Percentiles rank a stretch among this genome's conserved stretches.
These are phyloP conservation scores for Cytospora piceae DNA, from an alignment of 2,329 filamentous ascomycete genomes.

Conservation along the genomic window DNA sequence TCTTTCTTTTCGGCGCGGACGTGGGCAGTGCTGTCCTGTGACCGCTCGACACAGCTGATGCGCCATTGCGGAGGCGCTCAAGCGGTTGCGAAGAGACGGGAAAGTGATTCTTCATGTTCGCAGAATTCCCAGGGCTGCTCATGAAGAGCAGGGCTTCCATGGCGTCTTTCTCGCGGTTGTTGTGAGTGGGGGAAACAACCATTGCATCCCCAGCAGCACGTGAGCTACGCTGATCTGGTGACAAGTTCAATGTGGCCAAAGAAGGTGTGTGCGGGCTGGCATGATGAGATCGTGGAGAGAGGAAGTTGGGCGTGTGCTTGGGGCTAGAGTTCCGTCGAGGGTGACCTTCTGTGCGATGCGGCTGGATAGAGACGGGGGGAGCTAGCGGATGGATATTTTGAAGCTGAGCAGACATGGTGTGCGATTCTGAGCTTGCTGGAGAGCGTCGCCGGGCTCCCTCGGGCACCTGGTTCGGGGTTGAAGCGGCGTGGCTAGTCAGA, in stretches of 20 bases:
- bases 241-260: conserved; percentile 45
- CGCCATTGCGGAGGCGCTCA: conserved; percentile 42
- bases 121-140: conserved; percentile 76
- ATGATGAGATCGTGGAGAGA: conserved; percentile 51
- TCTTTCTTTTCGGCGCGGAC: conserved; percentile 52
- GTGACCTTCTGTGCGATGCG: conserved; percentile 48
- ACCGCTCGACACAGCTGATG: conserved; percentile 33
- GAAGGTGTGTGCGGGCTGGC: conserved; percentile 42
- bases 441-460: conserved; percentile 27
- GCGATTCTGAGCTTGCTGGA: conserved; percentile 42
- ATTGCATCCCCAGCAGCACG: conserved; percentile 54
- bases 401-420: conserved; percentile 5
- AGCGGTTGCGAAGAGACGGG: conserved; percentile 45
- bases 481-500: conserved; percentile 40
- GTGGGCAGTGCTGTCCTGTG: conserved; percentile 50
- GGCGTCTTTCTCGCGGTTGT: conserved; percentile 76
- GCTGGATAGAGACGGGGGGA: conserved; percentile 59
- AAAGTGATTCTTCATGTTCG: conserved; percentile 61
- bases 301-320: conserved; percentile 52
- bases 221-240: conserved; percentile 40
- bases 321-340: conserved; percentile 56
- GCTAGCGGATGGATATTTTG: conserved; percentile 45
- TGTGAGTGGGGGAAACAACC: conserved; percentile 70
- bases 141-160: conserved; percentile 81
- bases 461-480: conserved; percentile 26